Base-by-base conservation (phyloP, 192 early-diverging fungal genomes). In the Coemansia sp. region DNA sequence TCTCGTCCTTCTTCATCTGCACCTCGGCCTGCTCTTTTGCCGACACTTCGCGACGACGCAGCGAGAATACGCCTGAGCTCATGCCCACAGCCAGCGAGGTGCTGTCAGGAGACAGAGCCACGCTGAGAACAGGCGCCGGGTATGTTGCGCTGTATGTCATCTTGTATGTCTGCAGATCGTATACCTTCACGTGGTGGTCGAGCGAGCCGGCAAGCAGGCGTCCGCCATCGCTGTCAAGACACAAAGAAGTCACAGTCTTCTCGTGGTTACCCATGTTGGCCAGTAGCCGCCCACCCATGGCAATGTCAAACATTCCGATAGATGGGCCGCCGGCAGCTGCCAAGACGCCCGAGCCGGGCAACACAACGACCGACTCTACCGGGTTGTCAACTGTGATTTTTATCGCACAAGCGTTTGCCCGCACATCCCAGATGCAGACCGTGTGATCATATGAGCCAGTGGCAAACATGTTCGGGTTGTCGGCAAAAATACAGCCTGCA, bases 401-500 rank as follows among this genome's bases (percentile, higher is more conserved):
- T 66, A 90, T 84, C 13, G 80, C 80, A 77, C 91, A 89, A 15
- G 50, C 53, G 55, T 88, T 85, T 22, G 88, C 76, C 24, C 95
- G 85, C 61, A 88, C 68, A 72, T 99, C 96, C 92, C 93, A 99
- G 17, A 98, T 74, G 58, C 86, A 86, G 24, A 98, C 86, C 22
- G 93, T 93, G 62, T 96, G 92, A 79, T 99, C 96, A 63, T 99
- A 99, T 1, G 94, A 96, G 8, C 95, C 93, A 2, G 92, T 85
- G 13, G 87, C 64, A 48, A 98, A 65, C 57, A 98, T 53, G 41
- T 91, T 82, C 39, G 90, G 88, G 73, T 93, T 94, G 23, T 87
- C 85, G 30, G 75, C 68, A 40, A 81, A 84, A 57, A 93, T 83
- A 42, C 83, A 70, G 9, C 85, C 93, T 21, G 85, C 73, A 14